phyloP scores from a whole-genome alignment of 2,329 filamentous ascomycete genomes.

The Fusarium sarcochroum region DNA sequence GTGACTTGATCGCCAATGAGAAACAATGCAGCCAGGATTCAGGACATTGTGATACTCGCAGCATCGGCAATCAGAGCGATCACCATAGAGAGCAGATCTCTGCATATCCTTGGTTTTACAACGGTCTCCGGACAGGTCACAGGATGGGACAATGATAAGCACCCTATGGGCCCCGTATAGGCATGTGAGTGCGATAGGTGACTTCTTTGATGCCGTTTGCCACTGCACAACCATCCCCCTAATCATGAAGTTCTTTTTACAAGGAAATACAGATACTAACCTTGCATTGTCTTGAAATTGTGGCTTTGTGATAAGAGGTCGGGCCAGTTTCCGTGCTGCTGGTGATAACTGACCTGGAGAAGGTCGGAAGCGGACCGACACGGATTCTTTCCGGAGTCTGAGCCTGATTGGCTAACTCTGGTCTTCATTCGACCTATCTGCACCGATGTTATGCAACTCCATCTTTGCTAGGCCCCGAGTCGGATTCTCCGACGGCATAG shows the following conservation, averaged over 20 bases:
- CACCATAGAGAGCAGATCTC: slow-evolving; percentile 25
- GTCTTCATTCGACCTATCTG: background rate
- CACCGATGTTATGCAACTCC: too few species aligned
- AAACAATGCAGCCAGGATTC: slow-evolving; percentile 75
- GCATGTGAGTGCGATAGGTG: too few species aligned
- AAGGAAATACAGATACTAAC: too few species aligned
- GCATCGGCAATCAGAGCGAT: slow-evolving; percentile 67
- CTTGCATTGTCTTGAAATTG: too few species aligned
- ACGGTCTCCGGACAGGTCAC: too few species aligned
- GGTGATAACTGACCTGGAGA: background rate
- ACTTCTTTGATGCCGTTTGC: too few species aligned
- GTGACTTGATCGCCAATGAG: slow-evolving; percentile 71
- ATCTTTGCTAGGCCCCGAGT: too few species aligned
- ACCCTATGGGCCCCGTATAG: too few species aligned
- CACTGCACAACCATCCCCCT: too few species aligned
- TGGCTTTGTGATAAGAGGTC: background rate
- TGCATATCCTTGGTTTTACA: too few species aligned
- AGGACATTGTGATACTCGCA: slow-evolving; percentile 72
- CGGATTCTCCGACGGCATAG: background rate
- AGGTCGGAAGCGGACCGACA: slow-evolving; percentile 2
- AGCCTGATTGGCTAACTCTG: rapidly evolving
- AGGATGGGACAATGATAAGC: too few species aligned
- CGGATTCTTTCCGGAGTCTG: slow-evolving; percentile 2
- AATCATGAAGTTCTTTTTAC: too few species aligned
- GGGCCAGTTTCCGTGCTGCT: background rate